phyloP scores from a whole-genome alignment of 495 filamentous ascomycete genomes.

The Aspergillus incahuasiensis region DNA sequence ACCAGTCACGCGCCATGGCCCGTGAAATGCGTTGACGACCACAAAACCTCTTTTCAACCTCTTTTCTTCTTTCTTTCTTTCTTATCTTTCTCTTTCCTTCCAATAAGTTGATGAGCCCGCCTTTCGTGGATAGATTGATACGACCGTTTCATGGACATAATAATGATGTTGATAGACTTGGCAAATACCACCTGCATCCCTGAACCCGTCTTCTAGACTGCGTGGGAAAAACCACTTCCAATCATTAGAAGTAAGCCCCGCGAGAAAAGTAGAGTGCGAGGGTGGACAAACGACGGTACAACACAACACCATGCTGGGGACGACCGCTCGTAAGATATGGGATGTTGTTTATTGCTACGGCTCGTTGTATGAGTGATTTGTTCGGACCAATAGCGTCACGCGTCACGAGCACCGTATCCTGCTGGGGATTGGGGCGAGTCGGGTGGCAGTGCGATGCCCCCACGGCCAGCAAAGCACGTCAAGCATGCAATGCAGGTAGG shows the following conservation, averaged over 20 bases:
- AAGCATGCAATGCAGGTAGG: too few relatives aligned
- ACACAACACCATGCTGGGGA: not conserved
- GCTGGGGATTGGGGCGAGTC: too few relatives aligned
- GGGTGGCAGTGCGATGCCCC: too few relatives aligned
- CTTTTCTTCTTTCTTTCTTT: not conserved
- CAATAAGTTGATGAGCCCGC: slow-evolving; percentile 2
- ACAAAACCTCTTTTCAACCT: not conserved
- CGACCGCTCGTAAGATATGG: too few relatives aligned
- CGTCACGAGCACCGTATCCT: too few relatives aligned
- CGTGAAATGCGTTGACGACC: not conserved
- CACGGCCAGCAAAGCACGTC: too few relatives aligned
- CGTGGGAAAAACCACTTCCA: too few relatives aligned
- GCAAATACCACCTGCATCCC: slow-evolving; percentile 4
- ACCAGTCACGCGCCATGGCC: not conserved
- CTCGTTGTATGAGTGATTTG: slow-evolving; percentile 9
- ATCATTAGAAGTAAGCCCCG: too few relatives aligned
- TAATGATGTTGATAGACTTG: slow-evolving; percentile 10
- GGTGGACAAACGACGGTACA: too few relatives aligned
- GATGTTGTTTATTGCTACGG: too few relatives aligned
- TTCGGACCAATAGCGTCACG: slow-evolving; percentile 2
- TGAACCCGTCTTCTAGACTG: too few relatives aligned
- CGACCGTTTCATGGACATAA: slow-evolving; percentile 3
- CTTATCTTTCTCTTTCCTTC: not conserved
- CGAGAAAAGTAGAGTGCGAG: too few relatives aligned
- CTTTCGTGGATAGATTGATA: slow-evolving; percentile 6